Evolutionary conservation across 495 filamentous ascomycete genomes (phyloP), one percentile per base, ranked within the genome.

Genomic region (Penicillium atrosanguineum): DNA sequence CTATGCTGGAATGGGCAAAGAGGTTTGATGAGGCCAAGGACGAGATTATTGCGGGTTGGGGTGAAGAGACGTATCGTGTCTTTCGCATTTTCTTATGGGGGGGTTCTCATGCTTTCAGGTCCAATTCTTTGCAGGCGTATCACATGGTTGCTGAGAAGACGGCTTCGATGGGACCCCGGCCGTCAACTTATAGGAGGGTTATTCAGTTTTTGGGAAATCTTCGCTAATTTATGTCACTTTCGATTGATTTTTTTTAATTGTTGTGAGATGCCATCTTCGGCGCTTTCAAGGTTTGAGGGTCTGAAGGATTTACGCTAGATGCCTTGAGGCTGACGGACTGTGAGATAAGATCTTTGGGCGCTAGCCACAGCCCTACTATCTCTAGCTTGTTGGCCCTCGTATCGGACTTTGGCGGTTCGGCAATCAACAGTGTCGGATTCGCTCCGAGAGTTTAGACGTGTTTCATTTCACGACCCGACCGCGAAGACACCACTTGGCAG

Each of bases 1-100:
- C 57, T 6, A 60, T 60, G 57, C 19, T 52, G 38, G 52, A 60
- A 52, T 60, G 57, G 57, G 52, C 57, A 4, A 56, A 56, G 23
- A 29, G 52, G 6, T 21, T 60, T 7, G 57, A 60, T 41, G 9
- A 23, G 20, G 38, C 48, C 1, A 55, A 48, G 26, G 52, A 56
- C 3, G 48, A 51, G n/a, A 29, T 60, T 15, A 56, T 60, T 16
- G 52, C 52, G 3, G 52, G 52, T 19, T 60, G 48, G 52, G 57
- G 57, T 3, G 47, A 55, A 12, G 41, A 52, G 31, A 56, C 45
- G 0, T 60, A 52, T 48, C 57, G 57, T 18, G 21, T 60, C 1
- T 56, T 56, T 39, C 57, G 57, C 4, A 14, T 60, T 7, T 56
- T 52, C 23, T 20, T 60, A 8, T 60, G 57, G 48, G 56, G 52